Base-by-base conservation (phyloP, 2,329 filamentous ascomycete genomes). In the Coleophoma cylindrospora region DNA sequence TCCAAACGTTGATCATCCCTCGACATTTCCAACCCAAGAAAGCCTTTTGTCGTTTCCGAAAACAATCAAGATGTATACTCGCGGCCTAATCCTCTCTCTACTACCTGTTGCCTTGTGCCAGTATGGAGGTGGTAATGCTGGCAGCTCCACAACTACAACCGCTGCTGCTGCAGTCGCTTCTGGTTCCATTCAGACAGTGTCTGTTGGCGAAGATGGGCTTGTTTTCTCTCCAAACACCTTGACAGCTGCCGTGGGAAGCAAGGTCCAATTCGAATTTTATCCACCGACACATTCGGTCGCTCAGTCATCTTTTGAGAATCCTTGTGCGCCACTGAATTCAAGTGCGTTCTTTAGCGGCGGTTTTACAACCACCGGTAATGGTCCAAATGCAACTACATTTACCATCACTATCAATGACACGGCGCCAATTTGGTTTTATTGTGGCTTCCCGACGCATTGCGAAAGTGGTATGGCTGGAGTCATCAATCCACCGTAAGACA, bases 221-320 rank as follows among this genome's bases (percentile, higher is more conserved):
- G 62, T 60, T 45, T 82, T 81, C 64, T 68, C 72, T 45, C 79
- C 79, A 1, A 67, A 74, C 53, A 73, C 70, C 54, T 66, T 79
- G 38, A 70, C 69, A 3, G 79, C 77, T 15, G 62, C 67, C 11
- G 50, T 71, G 8, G 78, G 77, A 51, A 75, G 79, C 52, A 55
- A 75, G 4, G 62, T 82, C 50, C 76, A 81, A 66, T 82, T 74
- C 68, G 73, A 76, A 59, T 81, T 75, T 69, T 73, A 72, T 54
- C 71, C 77, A 9, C 61, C 57, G 51, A 77, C 75, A 66, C 78
- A 80, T 70, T 72, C 71, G 15, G 67, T 81, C 40, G 70, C 67
- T 2, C 66, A 72, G 55, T 61, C 61, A 15, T 56, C 57, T 33
- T 70, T 69, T 43, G 58, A 54, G 14, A 54, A 52, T 3, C 68